phyloP scores from a whole-genome alignment of 192 early-diverging fungal genomes.

The Umbelopsis sp. region DNA sequence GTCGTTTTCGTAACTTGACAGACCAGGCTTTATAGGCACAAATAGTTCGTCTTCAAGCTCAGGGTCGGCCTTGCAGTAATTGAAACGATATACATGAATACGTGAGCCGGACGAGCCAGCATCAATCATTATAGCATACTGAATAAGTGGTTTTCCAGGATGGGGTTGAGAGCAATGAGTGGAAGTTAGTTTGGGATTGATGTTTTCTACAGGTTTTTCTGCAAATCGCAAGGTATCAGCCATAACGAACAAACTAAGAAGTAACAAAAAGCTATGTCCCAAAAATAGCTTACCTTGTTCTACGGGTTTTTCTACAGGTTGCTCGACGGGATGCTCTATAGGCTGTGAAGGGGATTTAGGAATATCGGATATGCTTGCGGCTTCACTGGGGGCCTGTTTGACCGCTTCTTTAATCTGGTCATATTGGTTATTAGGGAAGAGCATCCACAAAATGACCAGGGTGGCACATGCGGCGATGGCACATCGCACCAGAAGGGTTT shows the following conservation, averaged over 20 bases:
- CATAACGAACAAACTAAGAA: too few species aligned
- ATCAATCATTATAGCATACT: conserved; percentile 84
- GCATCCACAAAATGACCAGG: conserved; percentile 7
- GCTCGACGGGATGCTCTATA: neutral
- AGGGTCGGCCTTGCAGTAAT: conserved; percentile 72
- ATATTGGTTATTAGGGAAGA: conserved; percentile 2
- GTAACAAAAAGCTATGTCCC: too few species aligned
- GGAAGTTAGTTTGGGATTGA: conserved; percentile 32
- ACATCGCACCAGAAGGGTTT: conserved; percentile 6
- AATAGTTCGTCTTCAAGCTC: conserved; percentile 74
- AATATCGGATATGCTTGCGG: neutral
- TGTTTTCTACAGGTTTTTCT: conserved; percentile 1
- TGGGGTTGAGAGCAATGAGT: conserved; percentile 64
- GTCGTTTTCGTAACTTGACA: conserved; percentile 68
- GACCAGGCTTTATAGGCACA: conserved; percentile 74
- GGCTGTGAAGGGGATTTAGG: neutral
- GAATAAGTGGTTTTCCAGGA: conserved; percentile 70
- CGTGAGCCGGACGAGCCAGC: conserved; percentile 89
- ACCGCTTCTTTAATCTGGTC: conserved; percentile 17
- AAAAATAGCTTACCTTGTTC: conserved; percentile 7
- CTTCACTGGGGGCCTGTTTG: neutral
- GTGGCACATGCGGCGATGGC: conserved; percentile 14
- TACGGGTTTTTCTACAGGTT: too few species aligned
- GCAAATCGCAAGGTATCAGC: neutral
- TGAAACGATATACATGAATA: conserved; percentile 88